Conservation (phyloP, 306 rosid species). For the Canavalia gladiata region DNA sequence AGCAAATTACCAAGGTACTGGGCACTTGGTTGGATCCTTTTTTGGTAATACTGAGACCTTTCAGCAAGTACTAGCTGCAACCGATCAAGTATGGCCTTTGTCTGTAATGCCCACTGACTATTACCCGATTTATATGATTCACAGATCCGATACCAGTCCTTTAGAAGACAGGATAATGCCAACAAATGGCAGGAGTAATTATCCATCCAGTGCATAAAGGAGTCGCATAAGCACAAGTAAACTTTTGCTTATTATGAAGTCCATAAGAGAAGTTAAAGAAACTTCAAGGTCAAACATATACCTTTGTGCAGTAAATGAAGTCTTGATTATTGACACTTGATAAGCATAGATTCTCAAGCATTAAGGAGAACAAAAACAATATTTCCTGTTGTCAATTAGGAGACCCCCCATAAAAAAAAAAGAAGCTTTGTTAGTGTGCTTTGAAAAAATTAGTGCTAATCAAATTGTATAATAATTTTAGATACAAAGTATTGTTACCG, state of each 20-base stretch:
- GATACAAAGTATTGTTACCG: not conserved
- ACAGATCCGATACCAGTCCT: constrained; percentile 3
- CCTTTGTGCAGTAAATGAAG: constrained; percentile 3
- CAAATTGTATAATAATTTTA: not conserved
- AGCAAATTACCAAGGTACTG: constrained; percentile 10
- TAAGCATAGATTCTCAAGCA: constrained; percentile 5
- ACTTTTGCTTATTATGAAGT: not conserved
- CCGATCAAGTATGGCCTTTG: constrained; percentile 11
- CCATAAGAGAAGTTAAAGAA: not conserved
- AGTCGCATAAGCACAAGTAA: not conserved
- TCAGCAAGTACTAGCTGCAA: constrained; percentile 3
- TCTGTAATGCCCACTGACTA: not conserved
- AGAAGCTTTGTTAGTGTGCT: not conserved
- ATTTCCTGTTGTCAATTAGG: not conserved
- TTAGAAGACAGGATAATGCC: not conserved
- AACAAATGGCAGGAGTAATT: not conserved
- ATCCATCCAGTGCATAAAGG: not conserved
- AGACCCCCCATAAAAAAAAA: too few species aligned
- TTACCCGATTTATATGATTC: constrained; percentile 1
- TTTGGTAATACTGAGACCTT: not conserved
- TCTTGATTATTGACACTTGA: not conserved
- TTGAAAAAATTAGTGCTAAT: not conserved
- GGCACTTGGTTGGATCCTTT: not conserved
- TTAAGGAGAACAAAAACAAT: not conserved
- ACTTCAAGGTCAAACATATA: not conserved